Percentiles rank a stretch among this genome's conserved stretches.
Conservation (phyloP, 768 basidiomycete genomes). For the Pisolithus microcarpus region DNA sequence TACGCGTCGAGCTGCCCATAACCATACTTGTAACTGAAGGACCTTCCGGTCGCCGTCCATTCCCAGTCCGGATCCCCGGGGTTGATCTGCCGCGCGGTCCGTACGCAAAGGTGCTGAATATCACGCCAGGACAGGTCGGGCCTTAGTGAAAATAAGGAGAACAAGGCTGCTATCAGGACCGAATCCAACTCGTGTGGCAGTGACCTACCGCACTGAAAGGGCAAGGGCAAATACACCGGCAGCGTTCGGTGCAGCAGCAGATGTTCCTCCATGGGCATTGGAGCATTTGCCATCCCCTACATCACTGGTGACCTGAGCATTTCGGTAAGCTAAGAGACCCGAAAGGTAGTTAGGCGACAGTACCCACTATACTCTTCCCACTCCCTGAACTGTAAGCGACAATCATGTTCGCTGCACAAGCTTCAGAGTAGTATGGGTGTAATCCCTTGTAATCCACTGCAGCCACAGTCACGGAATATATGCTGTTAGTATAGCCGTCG, state of each 20-base stretch:
- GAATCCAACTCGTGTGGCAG: neutral
- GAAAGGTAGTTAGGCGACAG: neutral
- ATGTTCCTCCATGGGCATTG: slow-evolving; percentile 85
- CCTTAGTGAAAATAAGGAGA: slow-evolving; percentile 30
- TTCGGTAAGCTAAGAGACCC: slow-evolving; percentile 9
- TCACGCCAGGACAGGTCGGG: slow-evolving; percentile 97
- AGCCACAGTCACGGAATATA: slow-evolving; percentile 94
- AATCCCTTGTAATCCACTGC: slow-evolving; percentile 89
- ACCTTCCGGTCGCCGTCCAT: slow-evolving; percentile 44
- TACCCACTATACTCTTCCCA: slow-evolving; percentile 84
- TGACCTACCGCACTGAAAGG: slow-evolving; percentile 68
- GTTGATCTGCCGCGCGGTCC: slow-evolving; percentile 72
- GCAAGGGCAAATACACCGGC: slow-evolving; percentile 91
- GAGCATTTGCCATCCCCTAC: slow-evolving; percentile 81
- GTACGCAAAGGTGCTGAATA: slow-evolving; percentile 82
- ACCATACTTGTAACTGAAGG: slow-evolving; percentile 89
- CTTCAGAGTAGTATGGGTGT: slow-evolving; percentile 94
- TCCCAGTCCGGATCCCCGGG: slow-evolving; percentile 94
- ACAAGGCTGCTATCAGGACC: neutral
- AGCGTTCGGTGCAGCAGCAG: slow-evolving; percentile 95
- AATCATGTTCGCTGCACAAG: slow-evolving; percentile 96
- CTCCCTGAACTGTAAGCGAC: slow-evolving; percentile 95
- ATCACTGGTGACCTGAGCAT: slow-evolving; percentile 82
- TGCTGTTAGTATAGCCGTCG: slow-evolving; percentile 97
- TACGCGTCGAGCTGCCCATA: slow-evolving; percentile 86